These are phyloP conservation scores for Nannochloropsis oceanica DNA, from an alignment of 108 stramenopile genomes.

Conservation along the genomic window DNA sequence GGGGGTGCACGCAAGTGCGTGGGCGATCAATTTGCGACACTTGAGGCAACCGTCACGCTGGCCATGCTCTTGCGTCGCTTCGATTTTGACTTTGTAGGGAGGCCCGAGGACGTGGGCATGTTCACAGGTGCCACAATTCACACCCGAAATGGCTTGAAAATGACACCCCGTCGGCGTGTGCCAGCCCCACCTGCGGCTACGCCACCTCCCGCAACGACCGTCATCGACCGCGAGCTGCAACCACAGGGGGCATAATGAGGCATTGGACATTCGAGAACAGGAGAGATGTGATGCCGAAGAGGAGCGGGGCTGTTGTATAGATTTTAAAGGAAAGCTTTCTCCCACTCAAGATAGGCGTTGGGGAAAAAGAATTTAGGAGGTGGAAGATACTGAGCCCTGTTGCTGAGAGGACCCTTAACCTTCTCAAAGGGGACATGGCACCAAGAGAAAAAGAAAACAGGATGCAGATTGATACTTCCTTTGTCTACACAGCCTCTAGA, in stretches of 20 bases:
- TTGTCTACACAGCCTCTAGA: no score
- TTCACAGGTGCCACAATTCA: constrained; percentile 90
- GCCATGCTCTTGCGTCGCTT: constrained; percentile 75
- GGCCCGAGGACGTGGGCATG: constrained; percentile 81
- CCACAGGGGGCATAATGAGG: not conserved
- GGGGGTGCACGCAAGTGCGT: constrained; percentile 87
- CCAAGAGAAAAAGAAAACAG: no score
- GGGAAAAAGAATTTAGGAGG: no score
- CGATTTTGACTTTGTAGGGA: constrained; percentile 54
- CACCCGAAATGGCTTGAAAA: constrained; percentile 69
- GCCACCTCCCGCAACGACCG: not conserved
- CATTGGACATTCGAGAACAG: not conserved
- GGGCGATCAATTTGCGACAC: constrained; percentile 83
- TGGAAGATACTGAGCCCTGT: no score
- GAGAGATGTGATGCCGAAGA: not conserved
- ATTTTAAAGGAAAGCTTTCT: no score
- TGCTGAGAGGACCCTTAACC: no score
- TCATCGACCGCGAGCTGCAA: not conserved
- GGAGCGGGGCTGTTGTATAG: no score
- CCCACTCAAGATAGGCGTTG: no score
- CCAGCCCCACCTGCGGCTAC: not conserved
- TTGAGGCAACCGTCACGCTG: constrained; percentile 81
- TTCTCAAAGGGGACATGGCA: no score
- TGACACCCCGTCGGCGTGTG: constrained; percentile 33
- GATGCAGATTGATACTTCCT: no score